Conservation (phyloP, 2,329 filamentous ascomycete genomes). For the Lachnum nothofagi region DNA sequence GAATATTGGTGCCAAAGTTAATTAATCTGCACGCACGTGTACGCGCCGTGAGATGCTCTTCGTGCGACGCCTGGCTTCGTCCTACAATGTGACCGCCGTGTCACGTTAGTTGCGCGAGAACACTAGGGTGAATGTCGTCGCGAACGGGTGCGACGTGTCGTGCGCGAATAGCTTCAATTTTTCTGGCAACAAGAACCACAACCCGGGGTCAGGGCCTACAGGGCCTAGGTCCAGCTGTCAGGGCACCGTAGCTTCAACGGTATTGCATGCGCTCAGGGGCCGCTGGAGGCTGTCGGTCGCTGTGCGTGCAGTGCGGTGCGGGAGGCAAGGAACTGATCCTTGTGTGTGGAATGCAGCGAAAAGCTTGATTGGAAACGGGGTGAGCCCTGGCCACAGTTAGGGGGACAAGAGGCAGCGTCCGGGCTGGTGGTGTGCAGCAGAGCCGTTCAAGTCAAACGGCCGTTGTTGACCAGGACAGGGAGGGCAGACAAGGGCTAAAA, state of each 20-base stretch:
- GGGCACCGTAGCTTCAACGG: slow-evolving; percentile 22
- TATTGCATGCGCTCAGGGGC: slow-evolving; percentile 15
- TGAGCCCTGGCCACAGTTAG: not conserved
- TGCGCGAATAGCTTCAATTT: slow-evolving; percentile 23
- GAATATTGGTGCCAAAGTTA: slow-evolving; percentile 9
- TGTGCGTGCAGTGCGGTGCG: slow-evolving; percentile 11
- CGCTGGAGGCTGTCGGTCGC: slow-evolving; percentile 16
- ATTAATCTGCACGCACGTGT: slow-evolving; percentile 18
- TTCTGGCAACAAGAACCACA: not conserved
- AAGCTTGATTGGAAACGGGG: slow-evolving; percentile 16
- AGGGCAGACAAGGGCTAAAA: too few relatives aligned
- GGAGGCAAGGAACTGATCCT: slow-evolving; percentile 26
- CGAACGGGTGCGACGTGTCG: not conserved
- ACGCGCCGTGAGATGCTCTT: slow-evolving; percentile 5
- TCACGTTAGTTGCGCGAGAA: slow-evolving; percentile 12
- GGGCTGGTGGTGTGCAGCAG: not conserved
- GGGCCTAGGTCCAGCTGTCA: not conserved
- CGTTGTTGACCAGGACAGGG: too few relatives aligned
- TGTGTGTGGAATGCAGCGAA: slow-evolving; percentile 16
- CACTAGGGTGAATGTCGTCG: not conserved
- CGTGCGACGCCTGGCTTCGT: slow-evolving; percentile 3
- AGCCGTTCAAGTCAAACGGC: not conserved
- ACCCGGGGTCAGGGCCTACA: not conserved
- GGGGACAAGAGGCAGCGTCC: not conserved
- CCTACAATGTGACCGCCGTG: slow-evolving; percentile 8